Percentiles rank a stretch among this genome's conserved stretches.
Conservation (phyloP, 1,139 yeast genomes). For the Groenewaldozyma auringiensis region DNA sequence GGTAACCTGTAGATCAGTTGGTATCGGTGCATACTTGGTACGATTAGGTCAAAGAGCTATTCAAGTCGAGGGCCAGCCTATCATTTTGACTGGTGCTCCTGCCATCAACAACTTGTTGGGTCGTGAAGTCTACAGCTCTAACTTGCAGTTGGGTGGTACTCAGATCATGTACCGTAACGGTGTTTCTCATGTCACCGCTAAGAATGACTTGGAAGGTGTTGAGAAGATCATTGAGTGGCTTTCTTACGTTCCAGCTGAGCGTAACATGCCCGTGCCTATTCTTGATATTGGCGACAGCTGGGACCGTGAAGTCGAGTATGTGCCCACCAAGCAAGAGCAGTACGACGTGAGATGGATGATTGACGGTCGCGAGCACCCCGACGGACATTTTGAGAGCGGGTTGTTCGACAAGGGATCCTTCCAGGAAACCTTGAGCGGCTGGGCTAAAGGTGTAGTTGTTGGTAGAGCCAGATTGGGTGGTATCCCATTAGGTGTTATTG, state of each 20-base stretch:
- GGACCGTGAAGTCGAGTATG: conserved; percentile 87
- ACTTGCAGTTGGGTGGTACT: conserved; percentile 97
- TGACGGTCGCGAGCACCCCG: conserved; percentile 64
- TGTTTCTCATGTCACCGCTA: conserved; percentile 93
- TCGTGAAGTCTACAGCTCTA: conserved; percentile 92
- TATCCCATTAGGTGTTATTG: conserved; percentile 96
- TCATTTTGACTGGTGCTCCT: conserved; percentile 97
- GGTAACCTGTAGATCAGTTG: conserved; percentile 97
- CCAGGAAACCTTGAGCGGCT: conserved; percentile 95
- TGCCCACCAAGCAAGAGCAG: conserved; percentile 63
- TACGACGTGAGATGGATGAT: conserved; percentile 96
- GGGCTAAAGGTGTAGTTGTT: conserved; percentile 98
- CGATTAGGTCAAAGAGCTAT: conserved; percentile 98
- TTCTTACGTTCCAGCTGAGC: conserved; percentile 89
- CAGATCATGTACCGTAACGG: conserved; percentile 98
- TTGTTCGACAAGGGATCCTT: conserved; percentile 86
- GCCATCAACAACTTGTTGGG: conserved; percentile 95
- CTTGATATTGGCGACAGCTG: conserved; percentile 71
- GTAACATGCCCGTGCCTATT: conserved; percentile 87
- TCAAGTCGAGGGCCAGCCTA: conserved; percentile 98
- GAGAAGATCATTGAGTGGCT: conserved; percentile 92
- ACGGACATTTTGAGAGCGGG: conserved; percentile 72
- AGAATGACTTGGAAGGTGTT: conserved; percentile 94
- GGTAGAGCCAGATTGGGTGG: conserved; percentile 99
- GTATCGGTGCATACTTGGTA: conserved; percentile 98